phyloP scores from a whole-genome alignment of 441 rosid genomes.

The Pelargonium exstipulatum region DNA sequence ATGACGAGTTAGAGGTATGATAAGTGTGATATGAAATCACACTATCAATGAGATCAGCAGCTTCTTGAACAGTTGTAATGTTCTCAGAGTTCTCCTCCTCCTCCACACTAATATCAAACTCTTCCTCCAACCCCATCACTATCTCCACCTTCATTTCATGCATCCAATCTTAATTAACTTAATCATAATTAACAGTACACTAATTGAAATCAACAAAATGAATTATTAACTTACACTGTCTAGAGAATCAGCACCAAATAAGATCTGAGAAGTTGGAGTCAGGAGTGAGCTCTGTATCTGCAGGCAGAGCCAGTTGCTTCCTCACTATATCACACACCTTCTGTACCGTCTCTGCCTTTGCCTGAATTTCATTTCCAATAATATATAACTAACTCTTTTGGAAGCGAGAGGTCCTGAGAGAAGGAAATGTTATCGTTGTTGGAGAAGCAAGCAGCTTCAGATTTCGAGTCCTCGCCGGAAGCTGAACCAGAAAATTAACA shows the following conservation, averaged over 20 bases:
- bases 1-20: too few relatives aligned
- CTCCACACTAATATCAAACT: neutral
- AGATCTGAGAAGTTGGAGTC: neutral
- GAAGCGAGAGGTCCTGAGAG: neutral
- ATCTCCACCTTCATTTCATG: neutral
- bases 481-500: neutral
- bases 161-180: too few relatives aligned
- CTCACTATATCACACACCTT: neutral
- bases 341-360: neutral
- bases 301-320: constrained; percentile 8
- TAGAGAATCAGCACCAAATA: neutral
- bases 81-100: neutral
- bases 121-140: neutral
- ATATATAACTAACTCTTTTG: neutral
- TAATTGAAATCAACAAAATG: too few relatives aligned
- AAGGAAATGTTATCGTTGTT: neutral
- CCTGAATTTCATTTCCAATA: neutral
- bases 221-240: neutral
- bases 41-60: neutral
- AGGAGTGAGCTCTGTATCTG: constrained; percentile 1
- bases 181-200: neutral
- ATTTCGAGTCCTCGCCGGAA: neutral
- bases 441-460: neutral
- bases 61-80: neutral
- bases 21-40: too few relatives aligned